Percentiles rank a stretch among this genome's conserved stretches.
These are phyloP conservation scores for Chrysanthemum lavandulifolium DNA, from an alignment of 129 eudicot genomes.

Conservation along the genomic window DNA sequence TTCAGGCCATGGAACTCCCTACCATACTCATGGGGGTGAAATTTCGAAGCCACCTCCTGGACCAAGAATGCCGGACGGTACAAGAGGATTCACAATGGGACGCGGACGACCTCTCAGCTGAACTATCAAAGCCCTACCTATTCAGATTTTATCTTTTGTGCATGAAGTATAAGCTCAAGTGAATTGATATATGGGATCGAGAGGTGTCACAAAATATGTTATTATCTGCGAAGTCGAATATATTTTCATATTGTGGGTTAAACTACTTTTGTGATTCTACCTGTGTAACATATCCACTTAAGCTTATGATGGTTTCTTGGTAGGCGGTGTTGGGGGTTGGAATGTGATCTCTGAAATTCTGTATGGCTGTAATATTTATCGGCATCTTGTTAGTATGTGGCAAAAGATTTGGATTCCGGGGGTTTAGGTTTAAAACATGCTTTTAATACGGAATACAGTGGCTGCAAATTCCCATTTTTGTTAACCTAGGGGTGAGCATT, in stretches of 20 bases:
- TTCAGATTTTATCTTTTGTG: slow-evolving; percentile 14
- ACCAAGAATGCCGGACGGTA: slow-evolving; percentile 97
- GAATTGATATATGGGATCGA: slow-evolving; percentile 12
- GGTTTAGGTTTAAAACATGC: not conserved
- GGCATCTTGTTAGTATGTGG: not conserved
- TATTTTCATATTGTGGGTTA: slow-evolving; percentile 20
- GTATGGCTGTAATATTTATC: no score
- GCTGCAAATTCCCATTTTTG: no score
- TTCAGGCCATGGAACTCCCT: slow-evolving; percentile 56
- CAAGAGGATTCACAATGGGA: slow-evolving; percentile 91
- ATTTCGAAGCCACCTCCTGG: slow-evolving; percentile 93
- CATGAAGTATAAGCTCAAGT: not conserved
- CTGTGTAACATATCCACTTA: slow-evolving; percentile 19
- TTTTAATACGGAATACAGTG: not conserved
- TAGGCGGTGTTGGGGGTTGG: slow-evolving; percentile 6
- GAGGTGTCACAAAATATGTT: slow-evolving; percentile 2
- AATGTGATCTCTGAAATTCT: not conserved
- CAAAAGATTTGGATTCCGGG: not conserved
- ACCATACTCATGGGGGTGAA: slow-evolving; percentile 50
- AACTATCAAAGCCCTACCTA: slow-evolving; percentile 8
- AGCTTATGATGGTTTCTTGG: slow-evolving; percentile 13
- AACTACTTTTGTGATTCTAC: slow-evolving; percentile 22
- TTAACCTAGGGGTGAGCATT: no score
- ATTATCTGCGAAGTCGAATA: slow-evolving; percentile 18
- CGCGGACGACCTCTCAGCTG: slow-evolving; percentile 72